Evolutionary conservation across 768 basidiomycete species (phyloP), one percentile per base, ranked within the genome.

Genomic region (Trametopsis cervina): DNA sequence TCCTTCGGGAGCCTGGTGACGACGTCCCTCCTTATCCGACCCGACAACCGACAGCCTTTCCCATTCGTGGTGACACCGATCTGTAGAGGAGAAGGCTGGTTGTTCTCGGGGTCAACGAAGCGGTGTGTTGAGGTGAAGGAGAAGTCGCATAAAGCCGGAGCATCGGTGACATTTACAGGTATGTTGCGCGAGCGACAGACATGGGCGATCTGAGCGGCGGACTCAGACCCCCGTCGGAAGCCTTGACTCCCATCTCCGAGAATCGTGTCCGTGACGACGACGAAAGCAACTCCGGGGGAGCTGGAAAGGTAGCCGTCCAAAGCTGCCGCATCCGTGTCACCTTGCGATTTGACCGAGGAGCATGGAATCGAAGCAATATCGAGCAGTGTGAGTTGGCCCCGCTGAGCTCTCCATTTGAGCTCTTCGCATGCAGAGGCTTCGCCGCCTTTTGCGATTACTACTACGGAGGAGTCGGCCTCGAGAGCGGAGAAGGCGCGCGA

Each of bases 1-100:
- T 84, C 80, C 49, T 70, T 75, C 0, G 91, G 83, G 4, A 99
- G 66, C 35, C 72, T 72, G 0, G 85, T 69, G 2, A 95, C 80
- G 43, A 97, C 83, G 20, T 97, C 92, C 21, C 95, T 72, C 27
- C 81, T 77, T 33, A 99, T 67, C 10, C 95, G 75, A 1, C 81
- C 76, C 0, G 84, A 84, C 3, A 99, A 72, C 4, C 95, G 71
- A 58, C 95, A 97, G 1, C 93, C 95, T 53, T 85, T 79, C 0
- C 91, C 91, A 56, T 96, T 97, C 0, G 94, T 94, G 2, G 92
- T 89, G 2, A 97, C 76, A 0, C 85, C 89, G 18, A 99, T 67
- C 59, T 88, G 87, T 0, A 89, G 65, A 2, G 80, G 60, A 1
- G 77, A 76, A 13, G 71, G 66, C 27, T 62, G 61, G 4, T 73